A percentile compares a stretch with the other conserved stretches of the same genome.
phyloP scores from a whole-genome alignment of 2,329 filamentous ascomycete species.

The Bisporella sp. region DNA sequence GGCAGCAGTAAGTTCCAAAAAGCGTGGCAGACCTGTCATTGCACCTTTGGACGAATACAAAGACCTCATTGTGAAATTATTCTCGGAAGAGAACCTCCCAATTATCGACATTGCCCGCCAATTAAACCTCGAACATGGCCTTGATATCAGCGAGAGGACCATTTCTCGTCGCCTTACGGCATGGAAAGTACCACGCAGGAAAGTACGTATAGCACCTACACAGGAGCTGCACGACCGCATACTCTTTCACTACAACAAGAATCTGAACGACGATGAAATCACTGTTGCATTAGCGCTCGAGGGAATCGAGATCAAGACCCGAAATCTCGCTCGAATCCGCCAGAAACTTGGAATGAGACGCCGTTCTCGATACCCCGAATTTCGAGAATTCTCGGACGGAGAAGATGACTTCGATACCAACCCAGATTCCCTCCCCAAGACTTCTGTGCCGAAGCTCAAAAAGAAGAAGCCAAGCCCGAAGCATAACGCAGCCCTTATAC shows the following conservation, averaged over 20 bases:
- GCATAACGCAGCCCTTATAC: constrained; percentile 30
- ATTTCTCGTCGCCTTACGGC: constrained; percentile 20
- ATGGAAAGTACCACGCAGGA: constrained; percentile 24
- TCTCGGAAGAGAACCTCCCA: constrained; percentile 17
- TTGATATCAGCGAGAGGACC: constrained; percentile 23
- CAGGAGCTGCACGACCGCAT: constrained; percentile 21
- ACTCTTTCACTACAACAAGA: constrained; percentile 23
- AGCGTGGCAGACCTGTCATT: constrained; percentile 20
- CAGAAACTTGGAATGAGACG: constrained; percentile 24
- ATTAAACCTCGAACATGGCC: constrained; percentile 20
- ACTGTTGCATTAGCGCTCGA: constrained; percentile 16
- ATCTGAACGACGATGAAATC: constrained; percentile 25
- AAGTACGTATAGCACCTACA: constrained; percentile 14
- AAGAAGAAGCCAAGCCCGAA: constrained; percentile 12
- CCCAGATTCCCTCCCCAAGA: constrained; percentile 1
- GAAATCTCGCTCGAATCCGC: constrained; percentile 20
- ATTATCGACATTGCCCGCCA: constrained; percentile 22
- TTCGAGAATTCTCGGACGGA: constrained; percentile 20
- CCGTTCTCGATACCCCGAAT: constrained; percentile 23
- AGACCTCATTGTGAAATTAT: constrained; percentile 20
- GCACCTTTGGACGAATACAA: constrained; percentile 21
- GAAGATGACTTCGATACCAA: constrained; percentile 8
- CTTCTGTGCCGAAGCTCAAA: constrained; percentile 12
- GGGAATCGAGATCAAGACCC: constrained; percentile 21
- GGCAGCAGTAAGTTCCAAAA: constrained; percentile 3